Conservation (phyloP, 169 alveolate species). For the Eimeria necatrix region DNA sequence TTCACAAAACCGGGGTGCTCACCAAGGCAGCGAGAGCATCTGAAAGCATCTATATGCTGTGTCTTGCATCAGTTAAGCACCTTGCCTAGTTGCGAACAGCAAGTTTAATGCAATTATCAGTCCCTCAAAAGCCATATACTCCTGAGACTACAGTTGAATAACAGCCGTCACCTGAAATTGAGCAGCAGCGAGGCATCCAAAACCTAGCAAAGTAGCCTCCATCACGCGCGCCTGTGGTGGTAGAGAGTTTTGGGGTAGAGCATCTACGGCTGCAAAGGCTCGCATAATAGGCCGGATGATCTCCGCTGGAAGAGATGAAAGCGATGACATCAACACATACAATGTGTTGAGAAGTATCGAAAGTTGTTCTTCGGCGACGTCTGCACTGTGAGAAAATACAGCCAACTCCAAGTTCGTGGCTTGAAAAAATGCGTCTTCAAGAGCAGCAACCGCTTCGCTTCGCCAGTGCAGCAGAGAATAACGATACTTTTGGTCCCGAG, state of each 20-base stretch:
- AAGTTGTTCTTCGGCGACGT: conserved; percentile 37
- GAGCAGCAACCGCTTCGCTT: not conserved
- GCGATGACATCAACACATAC: not conserved
- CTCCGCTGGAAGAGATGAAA: conserved; percentile 17
- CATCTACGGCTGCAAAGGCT: conserved; percentile 33
- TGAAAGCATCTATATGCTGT: too few relatives aligned
- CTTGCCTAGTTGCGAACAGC: too few relatives aligned
- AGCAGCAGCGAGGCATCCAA: conserved; percentile 56
- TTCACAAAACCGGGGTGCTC: not conserved
- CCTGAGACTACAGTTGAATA: too few relatives aligned
- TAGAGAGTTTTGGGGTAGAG: not conserved
- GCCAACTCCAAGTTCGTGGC: not conserved
- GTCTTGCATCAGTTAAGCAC: too few relatives aligned
- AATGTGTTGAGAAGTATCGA: conserved; percentile 5
- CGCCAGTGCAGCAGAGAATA: not conserved
- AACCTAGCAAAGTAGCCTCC: conserved; percentile 24
- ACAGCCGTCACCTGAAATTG: conserved; percentile 17
- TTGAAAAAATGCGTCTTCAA: not conserved
- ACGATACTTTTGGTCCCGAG: not conserved
- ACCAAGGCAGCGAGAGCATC: too few relatives aligned
- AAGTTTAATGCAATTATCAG: too few relatives aligned
- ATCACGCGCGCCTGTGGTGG: not conserved
- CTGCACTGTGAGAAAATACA: conserved; percentile 4
- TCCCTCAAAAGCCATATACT: too few relatives aligned
- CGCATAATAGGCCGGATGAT: conserved; percentile 17